phyloP scores from a whole-genome alignment of 768 basidiomycete species.

The Mycena vulgaris region DNA sequence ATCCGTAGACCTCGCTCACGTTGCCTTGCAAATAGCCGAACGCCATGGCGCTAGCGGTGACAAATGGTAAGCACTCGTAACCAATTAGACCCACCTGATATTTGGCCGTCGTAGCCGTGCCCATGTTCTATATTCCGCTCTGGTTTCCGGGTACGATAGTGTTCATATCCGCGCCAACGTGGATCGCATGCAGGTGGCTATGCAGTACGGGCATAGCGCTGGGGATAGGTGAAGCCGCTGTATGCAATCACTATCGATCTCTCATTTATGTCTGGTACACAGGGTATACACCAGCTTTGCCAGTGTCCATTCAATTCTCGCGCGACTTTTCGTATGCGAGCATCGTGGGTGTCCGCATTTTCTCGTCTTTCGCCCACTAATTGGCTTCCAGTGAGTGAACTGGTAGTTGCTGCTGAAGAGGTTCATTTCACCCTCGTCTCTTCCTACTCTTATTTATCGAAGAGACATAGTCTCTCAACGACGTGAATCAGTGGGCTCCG shows the following conservation, averaged over 20 bases:
- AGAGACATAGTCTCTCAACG: conserved; percentile 65
- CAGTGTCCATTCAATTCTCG: conserved; percentile 67
- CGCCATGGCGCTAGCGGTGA: conserved; percentile 73
- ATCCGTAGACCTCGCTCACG: conserved; percentile 75
- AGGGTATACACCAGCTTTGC: conserved; percentile 78
- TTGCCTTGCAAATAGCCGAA: conserved; percentile 79
- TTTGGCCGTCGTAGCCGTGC: conserved; percentile 62
- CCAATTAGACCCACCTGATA: conserved; percentile 6
- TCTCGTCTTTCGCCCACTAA: not conserved
- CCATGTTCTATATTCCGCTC: conserved; percentile 70
- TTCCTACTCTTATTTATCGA: conserved; percentile 9
- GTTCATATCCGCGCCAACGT: conserved; percentile 76
- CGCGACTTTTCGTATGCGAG: conserved; percentile 72
- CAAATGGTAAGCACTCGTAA: conserved; percentile 67
- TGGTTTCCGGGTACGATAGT: conserved; percentile 80
- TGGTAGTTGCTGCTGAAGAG: conserved; percentile 73
- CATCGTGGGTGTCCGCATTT: conserved; percentile 61
- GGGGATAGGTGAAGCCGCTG: conserved; percentile 69
- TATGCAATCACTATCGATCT: not conserved
- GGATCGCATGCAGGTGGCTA: conserved; percentile 71
- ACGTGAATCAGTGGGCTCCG: conserved; percentile 71
- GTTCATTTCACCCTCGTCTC: conserved; percentile 49
- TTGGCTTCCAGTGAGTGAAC: conserved; percentile 65
- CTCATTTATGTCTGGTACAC: conserved; percentile 2
- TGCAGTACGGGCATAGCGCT: conserved; percentile 76